A percentile compares a stretch with the other conserved stretches of the same genome.
Conservation (phyloP, 2,329 filamentous ascomycete genomes). For the Aureobasidium mangrovei region DNA sequence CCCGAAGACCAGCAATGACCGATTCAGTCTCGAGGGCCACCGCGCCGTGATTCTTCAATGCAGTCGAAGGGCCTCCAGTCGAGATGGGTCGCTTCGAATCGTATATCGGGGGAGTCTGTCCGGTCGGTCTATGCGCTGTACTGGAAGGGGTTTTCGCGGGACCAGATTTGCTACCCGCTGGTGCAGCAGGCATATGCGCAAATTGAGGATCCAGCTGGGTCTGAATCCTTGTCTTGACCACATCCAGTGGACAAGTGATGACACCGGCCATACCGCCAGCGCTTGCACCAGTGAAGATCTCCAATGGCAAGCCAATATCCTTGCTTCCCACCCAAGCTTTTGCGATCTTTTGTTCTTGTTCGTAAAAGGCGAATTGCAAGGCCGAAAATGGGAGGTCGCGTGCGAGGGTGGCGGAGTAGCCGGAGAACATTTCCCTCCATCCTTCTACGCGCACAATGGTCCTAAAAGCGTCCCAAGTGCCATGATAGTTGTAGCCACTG, state of each 20-base stretch:
- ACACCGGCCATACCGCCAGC: conserved; percentile 90
- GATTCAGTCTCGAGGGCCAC: conserved; percentile 81
- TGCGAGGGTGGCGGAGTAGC: conserved; percentile 93
- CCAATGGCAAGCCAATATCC: conserved; percentile 76
- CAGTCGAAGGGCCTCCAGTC: conserved; percentile 79
- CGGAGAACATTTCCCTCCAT: conserved; percentile 77
- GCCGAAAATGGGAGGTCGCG: conserved; percentile 94
- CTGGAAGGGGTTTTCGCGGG: conserved; percentile 1
- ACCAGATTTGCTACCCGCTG: conserved; percentile 14
- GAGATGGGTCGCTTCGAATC: conserved; percentile 61
- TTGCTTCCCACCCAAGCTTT: conserved; percentile 67
- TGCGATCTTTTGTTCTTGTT: conserved; percentile 80
- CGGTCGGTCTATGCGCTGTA: conserved; percentile 15
- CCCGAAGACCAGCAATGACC: conserved; percentile 68
- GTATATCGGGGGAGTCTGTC: background rate
- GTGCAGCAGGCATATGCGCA: conserved; percentile 16
- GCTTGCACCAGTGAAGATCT: conserved; percentile 79
- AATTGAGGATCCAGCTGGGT: conserved; percentile 65
- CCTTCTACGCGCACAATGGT: conserved; percentile 82
- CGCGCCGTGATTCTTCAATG: conserved; percentile 69
- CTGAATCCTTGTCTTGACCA: conserved; percentile 93
- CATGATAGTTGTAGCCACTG: conserved; percentile 92
- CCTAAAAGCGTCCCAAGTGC: conserved; percentile 70
- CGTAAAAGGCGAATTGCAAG: conserved; percentile 95
- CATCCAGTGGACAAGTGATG: conserved; percentile 90